These are phyloP conservation scores for Patellifolia procumbens DNA, from an alignment of 179 eudicot genomes.

Conservation along the genomic window DNA sequence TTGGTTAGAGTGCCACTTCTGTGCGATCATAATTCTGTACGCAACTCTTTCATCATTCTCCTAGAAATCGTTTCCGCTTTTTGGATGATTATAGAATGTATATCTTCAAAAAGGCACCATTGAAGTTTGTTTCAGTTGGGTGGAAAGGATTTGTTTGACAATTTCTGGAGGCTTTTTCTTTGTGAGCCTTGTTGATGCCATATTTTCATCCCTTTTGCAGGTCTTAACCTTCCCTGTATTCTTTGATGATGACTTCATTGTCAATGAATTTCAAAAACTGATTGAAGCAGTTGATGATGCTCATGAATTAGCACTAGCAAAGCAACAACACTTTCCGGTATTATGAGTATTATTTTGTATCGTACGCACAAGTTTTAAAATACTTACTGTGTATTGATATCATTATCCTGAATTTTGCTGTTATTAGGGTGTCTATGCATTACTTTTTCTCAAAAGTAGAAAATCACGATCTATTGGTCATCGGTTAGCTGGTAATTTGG, in stretches of 20 bases:
- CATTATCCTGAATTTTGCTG: conserved; percentile 21
- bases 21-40: neutral
- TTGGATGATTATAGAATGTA: neutral
- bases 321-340: conserved; percentile 93
- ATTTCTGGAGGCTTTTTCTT: conserved; percentile 2
- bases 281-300: conserved; percentile 86
- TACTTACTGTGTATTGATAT: conserved; percentile 10
- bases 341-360: neutral
- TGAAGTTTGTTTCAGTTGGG: neutral
- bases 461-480: conserved; percentile 83
- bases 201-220: conserved; percentile 40
- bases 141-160: neutral
- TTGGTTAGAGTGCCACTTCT: neutral
- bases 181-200: conserved; percentile 12
- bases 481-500: conserved; percentile 88
- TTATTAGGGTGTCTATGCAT: conserved; percentile 83
- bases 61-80: neutral
- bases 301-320: conserved; percentile 82
- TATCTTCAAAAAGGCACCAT: neutral
- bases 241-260: conserved; percentile 80
- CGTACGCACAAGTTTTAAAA: conserved; percentile 3
- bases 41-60: neutral
- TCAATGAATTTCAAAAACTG: conserved; percentile 64
- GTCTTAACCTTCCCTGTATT: conserved; percentile 78
- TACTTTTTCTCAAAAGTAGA: conserved; percentile 79